Base-by-base conservation (phyloP, 1,284 basidiomycete species). In the Calocybe gambosa region DNA sequence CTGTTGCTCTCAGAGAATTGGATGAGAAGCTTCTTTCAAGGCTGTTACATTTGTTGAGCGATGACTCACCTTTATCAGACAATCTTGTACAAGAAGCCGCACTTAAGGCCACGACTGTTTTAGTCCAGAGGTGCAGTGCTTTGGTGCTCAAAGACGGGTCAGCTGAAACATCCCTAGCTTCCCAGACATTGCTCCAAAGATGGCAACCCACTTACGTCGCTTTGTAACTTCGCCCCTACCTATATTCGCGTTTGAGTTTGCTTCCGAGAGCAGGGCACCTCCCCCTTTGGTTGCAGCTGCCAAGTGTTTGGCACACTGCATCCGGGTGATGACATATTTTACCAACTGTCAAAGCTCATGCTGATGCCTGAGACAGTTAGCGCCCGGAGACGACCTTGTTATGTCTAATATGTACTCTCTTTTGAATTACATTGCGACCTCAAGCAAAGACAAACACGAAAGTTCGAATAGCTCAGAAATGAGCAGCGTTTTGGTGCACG, bases 401-500 rank as follows among this genome's bases (percentile, higher is more conserved):
- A 86, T 94, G 75, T 96, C 93, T 2, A 93, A 93, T 55, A 89
- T 96, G 80, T 97, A 98, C 64, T 94, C 93, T 7, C 76, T 98
- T 12, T 75, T 98, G 50, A 97, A 97, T 60, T 89, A 91, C 59
- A 85, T 97, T 47, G 82, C 86, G 1, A 82, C 80, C 29, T 87
- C 82, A 13, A 89, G 79, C 67, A 85, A 85, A 63, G 91, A 84
- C 45, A 74, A 80, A 34, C 75, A 77, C 33, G 85, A 82, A 46
- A 70, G 63, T 52, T 66, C 71, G 1, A 64, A 54, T 37, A 65
- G 64, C 52, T 59, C 71, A 16, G 66, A 74, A 45, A 49, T 68
- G 31, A 59, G 69, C 35, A 68, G 62, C 28, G 66, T 70, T 50
- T 68, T 73, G 19, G 64, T 77, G 6, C 68, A 71, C 47, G 58